Conservation (phyloP, 495 filamentous ascomycete genomes). For the Podospora fimiseda region DNA sequence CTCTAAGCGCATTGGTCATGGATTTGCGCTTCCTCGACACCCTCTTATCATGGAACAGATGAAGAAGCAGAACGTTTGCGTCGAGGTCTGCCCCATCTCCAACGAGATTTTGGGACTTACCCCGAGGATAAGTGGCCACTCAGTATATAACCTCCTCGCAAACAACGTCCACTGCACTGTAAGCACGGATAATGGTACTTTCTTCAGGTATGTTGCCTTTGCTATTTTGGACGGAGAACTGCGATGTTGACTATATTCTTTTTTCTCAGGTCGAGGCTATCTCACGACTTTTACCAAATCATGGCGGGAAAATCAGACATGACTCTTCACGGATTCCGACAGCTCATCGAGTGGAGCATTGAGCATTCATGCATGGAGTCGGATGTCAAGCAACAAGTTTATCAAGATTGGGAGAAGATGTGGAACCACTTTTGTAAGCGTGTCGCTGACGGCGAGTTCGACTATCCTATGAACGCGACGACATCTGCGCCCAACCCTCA, state of each 20-base stretch:
- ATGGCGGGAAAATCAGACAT: slow-evolving; percentile 47
- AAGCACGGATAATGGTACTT: slow-evolving; percentile 50
- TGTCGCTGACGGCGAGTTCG: slow-evolving; percentile 27
- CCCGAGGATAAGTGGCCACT: slow-evolving; percentile 39
- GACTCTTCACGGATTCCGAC: slow-evolving; percentile 46
- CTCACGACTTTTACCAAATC: slow-evolving; percentile 52
- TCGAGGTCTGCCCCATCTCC: slow-evolving; percentile 87
- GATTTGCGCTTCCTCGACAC: slow-evolving; percentile 82
- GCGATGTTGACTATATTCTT: no score
- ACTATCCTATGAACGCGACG: no score
- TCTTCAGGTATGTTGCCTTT: slow-evolving; percentile 43
- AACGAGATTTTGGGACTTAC: slow-evolving; percentile 67
- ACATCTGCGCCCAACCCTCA: no score
- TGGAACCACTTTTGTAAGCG: slow-evolving; percentile 41
- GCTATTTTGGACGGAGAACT: no score
- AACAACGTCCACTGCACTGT: slow-evolving; percentile 48
- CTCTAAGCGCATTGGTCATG: slow-evolving; percentile 83
- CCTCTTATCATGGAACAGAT: slow-evolving; percentile 76
- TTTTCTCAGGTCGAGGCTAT: slow-evolving; percentile 42
- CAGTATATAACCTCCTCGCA: slow-evolving; percentile 45
- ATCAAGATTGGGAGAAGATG: slow-evolving; percentile 35
- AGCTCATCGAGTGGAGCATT: slow-evolving; percentile 50
- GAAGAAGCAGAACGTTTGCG: slow-evolving; percentile 71
- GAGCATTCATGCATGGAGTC: slow-evolving; percentile 44
- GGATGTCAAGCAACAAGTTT: slow-evolving; percentile 24